A percentile compares a stretch with the other conserved stretches of the same genome.
phyloP scores from a whole-genome alignment of 2,329 filamentous ascomycete species.

The Claviceps arundinis region DNA sequence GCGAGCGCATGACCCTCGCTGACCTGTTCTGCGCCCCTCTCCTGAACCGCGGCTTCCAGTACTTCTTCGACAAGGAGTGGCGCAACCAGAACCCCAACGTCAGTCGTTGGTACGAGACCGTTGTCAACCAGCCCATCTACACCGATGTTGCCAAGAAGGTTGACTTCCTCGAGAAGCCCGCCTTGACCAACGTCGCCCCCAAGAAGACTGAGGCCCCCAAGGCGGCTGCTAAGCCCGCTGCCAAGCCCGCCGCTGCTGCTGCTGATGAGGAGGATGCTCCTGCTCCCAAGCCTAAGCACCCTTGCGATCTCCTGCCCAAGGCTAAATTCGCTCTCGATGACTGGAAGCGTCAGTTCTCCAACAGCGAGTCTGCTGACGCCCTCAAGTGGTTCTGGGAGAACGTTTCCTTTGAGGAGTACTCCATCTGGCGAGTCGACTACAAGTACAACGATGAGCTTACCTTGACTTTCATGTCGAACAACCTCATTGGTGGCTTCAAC shows the following conservation, averaged over 20 bases:
- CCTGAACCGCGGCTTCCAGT: conserved; percentile 79
- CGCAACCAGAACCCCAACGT: conserved; percentile 71
- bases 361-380: conserved; percentile 74
- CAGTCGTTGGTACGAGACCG: conserved; percentile 87
- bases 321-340: conserved; percentile 80
- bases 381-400: conserved; percentile 99
- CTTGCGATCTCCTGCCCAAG: conserved; percentile 70
- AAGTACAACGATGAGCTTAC: conserved; percentile 99
- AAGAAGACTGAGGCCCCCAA: conserved; percentile 67
- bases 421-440: conserved; percentile 87
- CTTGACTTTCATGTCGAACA: conserved; percentile 96
- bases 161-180: conserved; percentile 70
- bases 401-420: conserved; percentile 88
- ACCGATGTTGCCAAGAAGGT: conserved; percentile 63
- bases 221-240: conserved; percentile 47
- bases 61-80: conserved; percentile 86
- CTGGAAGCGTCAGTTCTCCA: conserved; percentile 98
- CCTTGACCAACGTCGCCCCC: conserved; percentile 55
- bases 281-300: conserved; percentile 90
- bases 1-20: conserved; percentile 93
- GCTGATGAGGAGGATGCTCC: conserved; percentile 28
- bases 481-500: conserved; percentile 97
- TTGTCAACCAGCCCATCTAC: conserved; percentile 88
- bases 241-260: conserved; percentile 16
- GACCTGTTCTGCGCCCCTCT: conserved; percentile 76